A percentile compares a stretch with the other conserved stretches of the same genome.
These are phyloP conservation scores for Trichoderma sp. DNA, from an alignment of 2,329 filamentous ascomycete genomes.

Conservation along the genomic window DNA sequence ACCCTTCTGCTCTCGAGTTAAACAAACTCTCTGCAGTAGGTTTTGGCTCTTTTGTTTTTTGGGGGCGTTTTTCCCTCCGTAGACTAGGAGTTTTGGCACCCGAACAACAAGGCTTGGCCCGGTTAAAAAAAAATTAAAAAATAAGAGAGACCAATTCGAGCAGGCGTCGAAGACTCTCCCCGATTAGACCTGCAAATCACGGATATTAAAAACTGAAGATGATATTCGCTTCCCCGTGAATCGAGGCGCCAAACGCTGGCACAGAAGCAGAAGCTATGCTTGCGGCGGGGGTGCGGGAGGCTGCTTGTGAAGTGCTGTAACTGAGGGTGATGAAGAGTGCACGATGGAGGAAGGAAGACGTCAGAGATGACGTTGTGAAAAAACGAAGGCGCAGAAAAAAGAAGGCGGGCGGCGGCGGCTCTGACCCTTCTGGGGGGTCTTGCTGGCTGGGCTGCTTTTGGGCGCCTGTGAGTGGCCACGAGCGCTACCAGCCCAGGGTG, in stretches of 20 bases:
- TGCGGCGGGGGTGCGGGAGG: slow-evolving; percentile 1
- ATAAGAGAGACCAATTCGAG: slow-evolving; percentile 5
- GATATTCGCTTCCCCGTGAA: background rate
- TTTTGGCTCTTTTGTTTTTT: background rate
- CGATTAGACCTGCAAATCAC: slow-evolving; percentile 11
- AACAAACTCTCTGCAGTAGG: slow-evolving; percentile 9
- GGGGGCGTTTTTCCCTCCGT: background rate
- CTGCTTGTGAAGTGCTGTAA: slow-evolving; percentile 21
- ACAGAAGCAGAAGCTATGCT: background rate
- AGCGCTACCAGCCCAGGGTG: slow-evolving; percentile 25
- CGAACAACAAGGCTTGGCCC: background rate
- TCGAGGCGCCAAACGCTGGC: slow-evolving; percentile 1
- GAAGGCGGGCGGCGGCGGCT: slow-evolving; percentile 31
- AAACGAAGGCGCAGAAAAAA: slow-evolving; percentile 39
- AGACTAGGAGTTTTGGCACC: background rate
- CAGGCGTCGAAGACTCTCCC: background rate
- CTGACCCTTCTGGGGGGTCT: slow-evolving; percentile 15
- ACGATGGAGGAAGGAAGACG: slow-evolving; percentile 42
- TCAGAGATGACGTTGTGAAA: slow-evolving; percentile 49
- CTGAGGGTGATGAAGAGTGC: slow-evolving; percentile 35
- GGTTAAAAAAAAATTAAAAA: background rate
- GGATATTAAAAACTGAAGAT: background rate
- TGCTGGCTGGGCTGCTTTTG: slow-evolving; percentile 16
- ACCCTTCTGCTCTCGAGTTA: background rate
- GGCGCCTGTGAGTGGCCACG: slow-evolving; percentile 7